phyloP scores from a whole-genome alignment of 306 rosid genomes.

The Castanea sativa region DNA sequence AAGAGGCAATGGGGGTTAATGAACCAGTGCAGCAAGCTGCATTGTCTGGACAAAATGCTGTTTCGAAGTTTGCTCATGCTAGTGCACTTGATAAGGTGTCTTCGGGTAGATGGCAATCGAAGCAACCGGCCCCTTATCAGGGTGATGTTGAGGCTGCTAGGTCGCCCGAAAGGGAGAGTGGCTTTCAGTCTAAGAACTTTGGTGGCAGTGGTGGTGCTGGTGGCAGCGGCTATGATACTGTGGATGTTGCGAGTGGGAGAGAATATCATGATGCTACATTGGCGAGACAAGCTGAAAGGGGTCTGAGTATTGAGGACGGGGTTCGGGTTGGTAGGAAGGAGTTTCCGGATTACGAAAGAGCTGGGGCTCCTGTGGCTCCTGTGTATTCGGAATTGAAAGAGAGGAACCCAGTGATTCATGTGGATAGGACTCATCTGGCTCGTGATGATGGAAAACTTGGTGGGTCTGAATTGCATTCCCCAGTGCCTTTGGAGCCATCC shows the following conservation, averaged over 20 bases:
- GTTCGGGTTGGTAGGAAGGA: constrained; percentile 56
- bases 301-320: constrained; percentile 40
- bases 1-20: constrained; percentile 55
- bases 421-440: constrained; percentile 42
- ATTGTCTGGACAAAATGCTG: constrained; percentile 71
- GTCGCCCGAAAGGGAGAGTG: constrained; percentile 49
- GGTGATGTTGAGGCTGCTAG: constrained; percentile 50
- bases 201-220: constrained; percentile 19
- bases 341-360: constrained; percentile 46
- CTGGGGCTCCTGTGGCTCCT: constrained; percentile 37
- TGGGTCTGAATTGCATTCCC: constrained; percentile 49
- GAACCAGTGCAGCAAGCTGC: constrained; percentile 57
- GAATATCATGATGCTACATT: constrained; percentile 53
- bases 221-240: constrained; percentile 31
- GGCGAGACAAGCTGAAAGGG: constrained; percentile 59
- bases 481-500: constrained; percentile 42
- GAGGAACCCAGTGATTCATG: constrained; percentile 27
- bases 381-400: constrained; percentile 41
- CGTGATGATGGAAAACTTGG: constrained; percentile 39
- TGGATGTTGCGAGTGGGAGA: constrained; percentile 41
- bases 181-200: constrained; percentile 31
- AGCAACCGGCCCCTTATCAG: constrained; percentile 51
- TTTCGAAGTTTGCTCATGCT: constrained; percentile 80
- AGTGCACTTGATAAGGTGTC: constrained; percentile 94
- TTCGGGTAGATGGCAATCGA: constrained; percentile 95